Evolutionary conservation across 805 yeast genomes (phyloP), one percentile per base, ranked within the genome.

Genomic region (Ogataea nakhonphanomensis): DNA sequence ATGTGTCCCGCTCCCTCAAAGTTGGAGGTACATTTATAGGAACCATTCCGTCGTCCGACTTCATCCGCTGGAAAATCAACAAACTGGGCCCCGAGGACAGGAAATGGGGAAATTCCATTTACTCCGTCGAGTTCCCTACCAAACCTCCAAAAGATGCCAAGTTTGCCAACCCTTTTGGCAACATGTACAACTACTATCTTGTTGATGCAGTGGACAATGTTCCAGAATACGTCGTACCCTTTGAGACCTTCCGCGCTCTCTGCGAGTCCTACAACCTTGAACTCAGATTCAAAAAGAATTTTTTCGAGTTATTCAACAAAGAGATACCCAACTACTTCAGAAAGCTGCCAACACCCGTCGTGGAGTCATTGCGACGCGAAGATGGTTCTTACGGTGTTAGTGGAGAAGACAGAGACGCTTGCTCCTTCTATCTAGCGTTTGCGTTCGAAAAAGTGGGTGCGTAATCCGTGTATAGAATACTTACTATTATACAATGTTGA

Each of bases 171-270:
- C 85, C 93, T 0, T 88, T 69, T 57, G 99, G 99, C 0, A 84
- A 90, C 61, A 71, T 77, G 53, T 93, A 93, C 61, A 78, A 76
- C 39, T 93, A 85, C 59, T 86, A 70, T 65, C 66, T 93, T 43
- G 80, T 80, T 49, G 99, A 93, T 65, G 99, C 99, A 0, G 91
- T 93, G 35, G 96, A 88, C 46, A 82, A 93, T 54, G 96, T 93
- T 17, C 98, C 98, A 0, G 99, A 93, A 57, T 93, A 84, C 55
- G 95, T 93, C 5, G 96, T 93, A 6, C 98, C 97, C 1, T 89
- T 93, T 62, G 97, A 91, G 55, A 76, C 81, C 1, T 76, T 93
- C 43, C 73, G 95, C 61, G 77, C 82, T 41, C 65, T 91, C 39
- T 95, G 96, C 31, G 87, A 82, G 56, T 95, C 88, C 43, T 85